Conservation (phyloP, 108 stramenopile genomes). For the Skeletonema menzelii region DNA sequence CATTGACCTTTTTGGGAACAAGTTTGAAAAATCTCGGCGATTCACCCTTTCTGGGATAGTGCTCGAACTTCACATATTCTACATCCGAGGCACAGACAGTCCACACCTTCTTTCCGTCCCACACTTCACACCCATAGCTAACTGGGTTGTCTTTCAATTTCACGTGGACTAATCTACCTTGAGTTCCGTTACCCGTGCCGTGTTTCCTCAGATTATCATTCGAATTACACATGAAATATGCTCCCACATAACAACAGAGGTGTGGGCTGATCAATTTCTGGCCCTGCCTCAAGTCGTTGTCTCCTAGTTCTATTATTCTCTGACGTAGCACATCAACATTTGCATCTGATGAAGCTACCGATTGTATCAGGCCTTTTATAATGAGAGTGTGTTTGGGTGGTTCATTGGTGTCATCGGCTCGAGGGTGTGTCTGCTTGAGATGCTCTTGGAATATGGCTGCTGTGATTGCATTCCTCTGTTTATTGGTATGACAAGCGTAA, state of each 20-base stretch:
- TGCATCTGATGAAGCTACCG: background rate
- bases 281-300: background rate
- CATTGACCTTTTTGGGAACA: background rate
- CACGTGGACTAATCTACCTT: background rate
- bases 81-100: slow-evolving; percentile 15
- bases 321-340: background rate
- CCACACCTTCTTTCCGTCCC: slow-evolving; percentile 12
- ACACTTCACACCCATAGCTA: background rate
- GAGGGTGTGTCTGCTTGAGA: background rate
- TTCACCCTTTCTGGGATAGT: background rate
- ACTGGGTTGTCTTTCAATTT: background rate
- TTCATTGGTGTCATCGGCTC: background rate
- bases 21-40: background rate
- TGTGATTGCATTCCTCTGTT: background rate
- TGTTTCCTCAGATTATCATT: background rate
- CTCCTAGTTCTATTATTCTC: background rate
- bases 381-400: background rate
- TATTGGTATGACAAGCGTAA: background rate
- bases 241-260: background rate
- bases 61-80: slow-evolving; percentile 14
- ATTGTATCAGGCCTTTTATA: background rate
- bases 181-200: slow-evolving; percentile 3
- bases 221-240: slow-evolving; percentile 10
- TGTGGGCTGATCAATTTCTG: background rate
- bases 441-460: background rate